These are phyloP conservation scores for Rugonectria rugulosa DNA, from an alignment of 2,329 filamentous ascomycete species.

Conservation along the genomic window DNA sequence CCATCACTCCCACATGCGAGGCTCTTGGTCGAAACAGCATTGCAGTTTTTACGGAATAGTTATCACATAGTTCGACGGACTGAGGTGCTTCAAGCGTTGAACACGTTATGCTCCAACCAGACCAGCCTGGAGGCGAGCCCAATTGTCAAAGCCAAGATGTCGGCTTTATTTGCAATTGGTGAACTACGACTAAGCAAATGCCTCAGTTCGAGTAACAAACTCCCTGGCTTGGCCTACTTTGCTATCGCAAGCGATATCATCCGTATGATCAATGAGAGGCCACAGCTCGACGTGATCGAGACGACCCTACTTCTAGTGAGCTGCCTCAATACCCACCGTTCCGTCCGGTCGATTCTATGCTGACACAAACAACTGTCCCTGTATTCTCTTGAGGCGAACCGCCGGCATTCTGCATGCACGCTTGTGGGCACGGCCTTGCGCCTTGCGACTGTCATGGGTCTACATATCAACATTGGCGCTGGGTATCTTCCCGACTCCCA, in stretches of 20 bases:
- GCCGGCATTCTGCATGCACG: constrained; percentile 18
- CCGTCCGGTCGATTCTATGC: not conserved
- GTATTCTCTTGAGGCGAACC: constrained; percentile 18
- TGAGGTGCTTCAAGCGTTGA: constrained; percentile 5
- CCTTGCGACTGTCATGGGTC: constrained; percentile 20
- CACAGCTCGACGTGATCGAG: constrained; percentile 16
- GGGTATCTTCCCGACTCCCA: constrained; percentile 13
- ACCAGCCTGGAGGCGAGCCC: not conserved
- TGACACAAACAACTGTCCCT: constrained; percentile 1
- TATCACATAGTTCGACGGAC: constrained; percentile 18
- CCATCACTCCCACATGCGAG: not conserved
- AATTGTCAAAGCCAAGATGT: constrained; percentile 12
- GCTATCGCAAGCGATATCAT: constrained; percentile 8
- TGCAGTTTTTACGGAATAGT: constrained; percentile 9
- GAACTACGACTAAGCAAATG: constrained; percentile 4
- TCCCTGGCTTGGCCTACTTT: constrained; percentile 21
- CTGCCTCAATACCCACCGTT: not conserved
- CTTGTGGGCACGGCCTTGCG: constrained; percentile 20
- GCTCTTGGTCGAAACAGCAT: constrained; percentile 8
- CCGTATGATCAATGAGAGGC: constrained; percentile 18
- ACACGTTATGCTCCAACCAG: not conserved
- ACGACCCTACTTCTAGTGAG: constrained; percentile 10
- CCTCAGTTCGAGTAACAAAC: not conserved
- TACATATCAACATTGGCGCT: constrained; percentile 18
- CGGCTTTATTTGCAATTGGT: constrained; percentile 18